A percentile compares a stretch with the other conserved stretches of the same genome.
These are phyloP conservation scores for Albatrellus ellisii DNA, from an alignment of 768 basidiomycete genomes.

Conservation along the genomic window DNA sequence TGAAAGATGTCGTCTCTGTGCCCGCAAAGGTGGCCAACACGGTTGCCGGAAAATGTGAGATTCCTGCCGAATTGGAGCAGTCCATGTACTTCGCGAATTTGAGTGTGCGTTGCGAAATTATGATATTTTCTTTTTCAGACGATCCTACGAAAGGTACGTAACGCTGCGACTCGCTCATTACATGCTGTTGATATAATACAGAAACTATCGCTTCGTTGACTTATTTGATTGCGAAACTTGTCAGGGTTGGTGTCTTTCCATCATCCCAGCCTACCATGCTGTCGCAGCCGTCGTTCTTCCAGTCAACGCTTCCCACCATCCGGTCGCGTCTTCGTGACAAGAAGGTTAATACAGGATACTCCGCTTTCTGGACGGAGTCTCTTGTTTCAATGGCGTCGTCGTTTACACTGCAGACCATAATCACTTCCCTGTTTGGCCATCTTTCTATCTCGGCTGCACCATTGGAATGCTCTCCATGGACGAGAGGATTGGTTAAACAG, in stretches of 20 bases:
- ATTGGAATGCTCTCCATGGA: conserved; percentile 20
- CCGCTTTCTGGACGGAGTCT: conserved; percentile 33
- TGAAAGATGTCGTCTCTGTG: conserved; percentile 48
- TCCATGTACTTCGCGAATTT: conserved; percentile 40
- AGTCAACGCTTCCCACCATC: conserved; percentile 33
- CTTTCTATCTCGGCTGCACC: conserved; percentile 21
- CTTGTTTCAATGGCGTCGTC: conserved; percentile 36
- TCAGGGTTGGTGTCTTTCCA: conserved; percentile 56
- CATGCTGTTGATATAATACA: not conserved
- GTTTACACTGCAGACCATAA: conserved; percentile 39
- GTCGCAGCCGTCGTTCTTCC: conserved; percentile 67
- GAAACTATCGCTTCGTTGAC: conserved; percentile 26
- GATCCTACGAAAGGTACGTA: conserved; percentile 28
- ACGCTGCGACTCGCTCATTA: not conserved
- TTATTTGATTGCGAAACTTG: conserved; percentile 52
- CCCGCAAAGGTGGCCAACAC: conserved; percentile 76
- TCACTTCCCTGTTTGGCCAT: conserved; percentile 45
- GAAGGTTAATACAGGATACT: conserved; percentile 25
- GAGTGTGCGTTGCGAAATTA: conserved; percentile 35
- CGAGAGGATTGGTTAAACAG: conserved; percentile 33
- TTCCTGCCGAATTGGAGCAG: conserved; percentile 40
- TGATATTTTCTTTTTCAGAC: conserved; percentile 33
- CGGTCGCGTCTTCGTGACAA: conserved; percentile 24
- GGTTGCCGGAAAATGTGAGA: conserved; percentile 26
- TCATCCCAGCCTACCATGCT: conserved; percentile 31